Evolutionary conservation across 345 rosid genomes (phyloP), one percentile per base, ranked within the genome.

Genomic region (Erysimum cheiranthoides): DNA sequence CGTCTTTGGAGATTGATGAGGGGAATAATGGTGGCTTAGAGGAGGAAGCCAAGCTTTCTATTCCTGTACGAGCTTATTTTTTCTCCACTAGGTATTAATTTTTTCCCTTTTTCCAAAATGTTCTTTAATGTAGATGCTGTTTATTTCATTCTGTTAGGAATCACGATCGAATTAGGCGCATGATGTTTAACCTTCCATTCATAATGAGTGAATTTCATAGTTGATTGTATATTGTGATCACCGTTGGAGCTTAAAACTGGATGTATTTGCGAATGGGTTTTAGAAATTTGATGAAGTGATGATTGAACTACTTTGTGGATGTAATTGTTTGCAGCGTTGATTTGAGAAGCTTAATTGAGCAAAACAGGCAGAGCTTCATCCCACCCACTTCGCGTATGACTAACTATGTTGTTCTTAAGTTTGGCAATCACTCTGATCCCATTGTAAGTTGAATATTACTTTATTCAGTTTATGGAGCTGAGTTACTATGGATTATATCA

Each of bases 321-420:
- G 32, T 68, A 59, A 17, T 71, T 79, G 66, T 51, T 42, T 74
- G 74, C 85, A 94, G 98, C 71, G 97, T 94, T 84, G 92, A 94
- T 83, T 88, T 94, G 92, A 90, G 79, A 81, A 65, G 93, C 78
- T 82, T 94, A 74, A 85, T 89, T 83, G 97, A 89, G 61, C 89
- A 85, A 81, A 94, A 92, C 87, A 90, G 78, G 67, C 86, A 80
- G 72, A 94, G 88, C 79, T 90, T 86, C 59, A 89, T 94, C 66
- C 98, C 91, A 2, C 93, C 96, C 0, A 76, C 98, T 0, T 94
- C 97, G 1, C 90, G 97, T 39, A 90, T 89, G 91, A 92, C 97
- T 59, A 94, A 94, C 71, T 92, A 92, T 49, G 89, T 85, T 42
- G 92, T 94, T 51, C 87, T 94, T 25, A 86, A 79, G 84, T 94